phyloP scores from a whole-genome alignment of 2,329 filamentous ascomycete species.

The Ophiostoma angusticollis region DNA sequence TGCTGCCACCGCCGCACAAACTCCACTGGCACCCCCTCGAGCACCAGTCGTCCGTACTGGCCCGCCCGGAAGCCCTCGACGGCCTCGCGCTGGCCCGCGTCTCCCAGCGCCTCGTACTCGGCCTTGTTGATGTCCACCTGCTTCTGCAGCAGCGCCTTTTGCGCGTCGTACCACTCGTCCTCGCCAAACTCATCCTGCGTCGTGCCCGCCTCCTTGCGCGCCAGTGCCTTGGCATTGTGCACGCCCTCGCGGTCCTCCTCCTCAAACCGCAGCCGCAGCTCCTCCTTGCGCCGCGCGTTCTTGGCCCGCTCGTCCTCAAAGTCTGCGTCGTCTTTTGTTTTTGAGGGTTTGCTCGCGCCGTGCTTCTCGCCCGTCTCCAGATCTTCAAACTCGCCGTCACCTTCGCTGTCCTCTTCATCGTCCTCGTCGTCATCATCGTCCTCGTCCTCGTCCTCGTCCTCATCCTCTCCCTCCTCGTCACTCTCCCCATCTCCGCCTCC shows the following conservation, averaged over 20 bases:
- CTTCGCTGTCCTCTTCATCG: constrained; percentile 45
- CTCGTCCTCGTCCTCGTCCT: constrained; percentile 46
- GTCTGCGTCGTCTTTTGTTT: constrained; percentile 48
- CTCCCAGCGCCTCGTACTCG: constrained; percentile 81
- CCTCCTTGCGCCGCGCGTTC: constrained; percentile 87
- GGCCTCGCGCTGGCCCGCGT: constrained; percentile 62
- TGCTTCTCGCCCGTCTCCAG: constrained; percentile 62
- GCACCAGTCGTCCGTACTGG: constrained; percentile 81
- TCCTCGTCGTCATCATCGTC: constrained; percentile 33
- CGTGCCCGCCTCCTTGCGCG: constrained; percentile 50
- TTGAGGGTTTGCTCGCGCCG: constrained; percentile 65
- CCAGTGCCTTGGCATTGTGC: constrained; percentile 73
- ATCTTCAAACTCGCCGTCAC: constrained; percentile 75
- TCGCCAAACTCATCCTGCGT: constrained; percentile 73
- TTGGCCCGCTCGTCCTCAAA: constrained; percentile 82
- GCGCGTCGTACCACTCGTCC: constrained; percentile 96
- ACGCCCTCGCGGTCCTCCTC: constrained; percentile 97
- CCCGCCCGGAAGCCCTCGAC: constrained; percentile 88
- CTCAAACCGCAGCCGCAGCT: constrained; percentile 86
- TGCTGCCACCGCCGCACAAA: constrained; percentile 74
- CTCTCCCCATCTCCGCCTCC: constrained; percentile 45
- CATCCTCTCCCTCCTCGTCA: constrained; percentile 51
- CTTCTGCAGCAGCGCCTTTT: constrained; percentile 90
- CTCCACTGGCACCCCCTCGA: constrained; percentile 81
- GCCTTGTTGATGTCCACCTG: constrained; percentile 93